phyloP scores from a whole-genome alignment of 2,329 filamentous ascomycete genomes.

The Macrophomina pseudophaseolina region DNA sequence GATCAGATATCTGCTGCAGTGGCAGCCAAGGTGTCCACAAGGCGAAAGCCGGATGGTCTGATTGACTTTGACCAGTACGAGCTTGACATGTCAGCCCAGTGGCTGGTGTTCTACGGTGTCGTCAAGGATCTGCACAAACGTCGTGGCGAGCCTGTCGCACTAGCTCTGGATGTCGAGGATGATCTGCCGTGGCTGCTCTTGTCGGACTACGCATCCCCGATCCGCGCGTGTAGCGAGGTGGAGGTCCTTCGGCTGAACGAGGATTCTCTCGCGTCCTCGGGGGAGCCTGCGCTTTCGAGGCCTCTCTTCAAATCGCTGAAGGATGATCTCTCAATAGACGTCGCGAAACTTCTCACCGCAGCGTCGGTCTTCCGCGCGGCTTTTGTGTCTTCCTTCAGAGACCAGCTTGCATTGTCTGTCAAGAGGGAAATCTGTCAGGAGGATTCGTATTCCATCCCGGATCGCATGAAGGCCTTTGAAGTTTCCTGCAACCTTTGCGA shows the following conservation, averaged over 20 bases:
- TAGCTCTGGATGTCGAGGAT: constrained; percentile 73
- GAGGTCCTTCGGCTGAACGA: constrained; percentile 77
- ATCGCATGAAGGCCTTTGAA: constrained; percentile 78
- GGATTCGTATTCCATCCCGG: constrained; percentile 60
- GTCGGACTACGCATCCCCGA: constrained; percentile 77
- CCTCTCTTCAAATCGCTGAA: constrained; percentile 48
- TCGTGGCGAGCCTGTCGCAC: constrained; percentile 78
- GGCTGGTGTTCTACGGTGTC: constrained; percentile 87
- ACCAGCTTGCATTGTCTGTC: constrained; percentile 70
- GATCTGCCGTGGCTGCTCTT: constrained; percentile 84
- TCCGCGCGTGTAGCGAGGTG: constrained; percentile 78
- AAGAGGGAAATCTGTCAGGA: constrained; percentile 77
- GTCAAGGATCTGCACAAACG: constrained; percentile 85
- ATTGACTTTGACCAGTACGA: constrained; percentile 80
- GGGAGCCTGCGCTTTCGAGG: constrained; percentile 31
- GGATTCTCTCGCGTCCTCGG: constrained; percentile 43
- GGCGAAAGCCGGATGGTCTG: constrained; percentile 64
- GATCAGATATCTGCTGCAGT: constrained; percentile 78
- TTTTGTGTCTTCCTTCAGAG: constrained; percentile 71
- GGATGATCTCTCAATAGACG: constrained; percentile 59
- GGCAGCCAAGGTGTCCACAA: constrained; percentile 69
- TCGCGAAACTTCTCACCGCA: constrained; percentile 69
- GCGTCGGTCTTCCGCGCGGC: constrained; percentile 72
- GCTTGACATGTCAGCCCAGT: constrained; percentile 77
- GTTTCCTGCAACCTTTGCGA: constrained; percentile 78